phyloP scores from a whole-genome alignment of 495 filamentous ascomycete species.

The Bacidia rubella region DNA sequence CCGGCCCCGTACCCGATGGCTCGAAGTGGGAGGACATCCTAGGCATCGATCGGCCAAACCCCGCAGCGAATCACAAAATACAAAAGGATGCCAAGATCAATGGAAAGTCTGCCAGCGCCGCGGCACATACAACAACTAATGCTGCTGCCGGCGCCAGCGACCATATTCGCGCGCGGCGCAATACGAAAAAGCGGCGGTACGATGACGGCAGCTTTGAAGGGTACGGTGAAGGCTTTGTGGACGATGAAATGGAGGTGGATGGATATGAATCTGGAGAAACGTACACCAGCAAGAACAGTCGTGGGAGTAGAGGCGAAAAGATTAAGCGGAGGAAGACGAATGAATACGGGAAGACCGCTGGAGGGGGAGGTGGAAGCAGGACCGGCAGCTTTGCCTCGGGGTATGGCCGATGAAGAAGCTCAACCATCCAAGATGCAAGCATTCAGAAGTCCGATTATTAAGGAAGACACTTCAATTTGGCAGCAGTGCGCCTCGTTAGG shows the following conservation, averaged over 20 bases:
- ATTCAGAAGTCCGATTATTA: too few species aligned
- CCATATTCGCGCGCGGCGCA: slow-evolving; percentile 40
- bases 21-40: slow-evolving; percentile 45
- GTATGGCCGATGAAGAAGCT: neutral
- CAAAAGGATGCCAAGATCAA: slow-evolving; percentile 25
- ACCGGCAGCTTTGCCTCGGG: neutral
- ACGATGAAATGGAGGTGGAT: slow-evolving; percentile 17
- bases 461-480: too few species aligned
- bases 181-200: slow-evolving; percentile 50
- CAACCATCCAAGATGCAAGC: neutral
- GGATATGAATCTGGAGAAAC: slow-evolving; percentile 18
- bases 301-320: slow-evolving; percentile 9
- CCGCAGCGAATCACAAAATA: slow-evolving; percentile 8
- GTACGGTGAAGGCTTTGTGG: slow-evolving; percentile 49
- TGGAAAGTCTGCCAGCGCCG: slow-evolving; percentile 25
- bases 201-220: slow-evolving; percentile 55
- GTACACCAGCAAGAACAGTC: slow-evolving; percentile 11
- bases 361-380: neutral
- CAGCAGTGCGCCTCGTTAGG: too few species aligned
- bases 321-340: slow-evolving; percentile 31
- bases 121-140: slow-evolving; percentile 22
- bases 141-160: slow-evolving; percentile 22
- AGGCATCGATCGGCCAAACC: slow-evolving; percentile 41
- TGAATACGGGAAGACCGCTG: slow-evolving; percentile 6
- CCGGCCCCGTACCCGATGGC: slow-evolving; percentile 41